phyloP scores from a whole-genome alignment of 2,329 filamentous ascomycete genomes.

The Colletotrichum zoysiae region DNA sequence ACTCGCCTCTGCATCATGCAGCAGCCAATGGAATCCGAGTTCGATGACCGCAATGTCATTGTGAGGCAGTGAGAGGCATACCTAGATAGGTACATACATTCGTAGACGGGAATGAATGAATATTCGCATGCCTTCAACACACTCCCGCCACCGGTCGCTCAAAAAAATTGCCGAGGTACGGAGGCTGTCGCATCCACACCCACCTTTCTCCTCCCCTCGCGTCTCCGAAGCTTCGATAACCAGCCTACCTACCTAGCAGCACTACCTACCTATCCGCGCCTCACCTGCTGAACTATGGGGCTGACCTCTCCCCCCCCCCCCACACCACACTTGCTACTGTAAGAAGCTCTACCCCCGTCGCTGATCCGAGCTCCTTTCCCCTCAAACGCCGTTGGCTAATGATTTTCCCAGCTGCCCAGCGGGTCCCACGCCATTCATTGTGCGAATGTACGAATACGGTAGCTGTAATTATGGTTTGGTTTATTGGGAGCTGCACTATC shows the following conservation, averaged over 20 bases:
- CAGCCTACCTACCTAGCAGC: neutral
- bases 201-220: neutral
- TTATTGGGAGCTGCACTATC: neutral
- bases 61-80: neutral
- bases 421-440: neutral
- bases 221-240: neutral
- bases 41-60: neutral
- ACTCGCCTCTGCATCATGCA: neutral
- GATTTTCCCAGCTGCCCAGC: neutral
- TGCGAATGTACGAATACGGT: neutral
- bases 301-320: too few relatives aligned
- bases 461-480: neutral
- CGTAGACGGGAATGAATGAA: neutral
- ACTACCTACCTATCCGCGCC: neutral
- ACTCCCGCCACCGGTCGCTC: neutral
- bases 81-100: too few relatives aligned
- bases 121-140: neutral
- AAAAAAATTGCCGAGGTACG: constrained; percentile 28
- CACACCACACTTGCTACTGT: constrained; percentile 9
- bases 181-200: constrained; percentile 1
- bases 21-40: neutral
- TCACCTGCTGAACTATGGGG: constrained; percentile 16
- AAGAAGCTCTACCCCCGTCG: neutral
- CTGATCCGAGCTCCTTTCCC: constrained; percentile 2
- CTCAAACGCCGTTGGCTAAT: neutral